Conservation (phyloP, 805 yeast species). For the Ogataea wickerhamii region DNA sequence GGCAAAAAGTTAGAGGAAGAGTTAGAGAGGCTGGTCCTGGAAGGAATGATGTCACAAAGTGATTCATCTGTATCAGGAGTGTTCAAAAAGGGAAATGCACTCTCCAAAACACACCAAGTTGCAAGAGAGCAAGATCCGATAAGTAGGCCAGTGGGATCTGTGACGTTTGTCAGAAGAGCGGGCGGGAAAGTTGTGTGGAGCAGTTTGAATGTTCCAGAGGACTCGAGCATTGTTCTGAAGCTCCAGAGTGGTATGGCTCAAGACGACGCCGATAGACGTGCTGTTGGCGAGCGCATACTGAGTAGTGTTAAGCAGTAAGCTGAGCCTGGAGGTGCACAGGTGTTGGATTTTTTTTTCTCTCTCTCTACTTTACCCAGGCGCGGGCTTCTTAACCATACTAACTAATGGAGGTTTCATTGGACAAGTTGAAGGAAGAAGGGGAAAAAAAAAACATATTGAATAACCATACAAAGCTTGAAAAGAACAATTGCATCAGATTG, state of each 20-base stretch:
- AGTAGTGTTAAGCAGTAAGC: not conserved
- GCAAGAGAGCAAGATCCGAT: not conserved
- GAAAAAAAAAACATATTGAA: too few relatives aligned
- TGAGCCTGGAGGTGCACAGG: not conserved
- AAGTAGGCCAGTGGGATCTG: not conserved
- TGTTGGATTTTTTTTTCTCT: too few relatives aligned
- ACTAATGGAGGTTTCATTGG: conserved; percentile 2
- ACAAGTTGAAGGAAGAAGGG: not conserved
- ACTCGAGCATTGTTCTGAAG: not conserved
- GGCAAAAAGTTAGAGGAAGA: conserved; percentile 13
- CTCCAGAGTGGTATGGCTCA: not conserved
- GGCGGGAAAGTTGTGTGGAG: not conserved
- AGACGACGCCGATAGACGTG: not conserved
- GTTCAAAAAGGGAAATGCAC: not conserved
- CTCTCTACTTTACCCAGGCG: too few relatives aligned
- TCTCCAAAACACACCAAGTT: not conserved
- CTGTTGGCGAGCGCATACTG: not conserved
- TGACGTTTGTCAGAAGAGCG: not conserved
- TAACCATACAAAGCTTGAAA: not conserved
- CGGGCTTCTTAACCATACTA: not conserved
- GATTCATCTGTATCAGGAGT: not conserved
- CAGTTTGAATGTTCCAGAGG: not conserved
- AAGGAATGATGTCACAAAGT: not conserved
- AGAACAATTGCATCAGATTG: not conserved
- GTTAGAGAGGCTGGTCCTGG: not conserved